A percentile compares a stretch with the other conserved stretches of the same genome.
Evolutionary conservation across 352 stramenopile genomes (phyloP).

Genomic region (Peronosclerospora sorghi): DNA sequence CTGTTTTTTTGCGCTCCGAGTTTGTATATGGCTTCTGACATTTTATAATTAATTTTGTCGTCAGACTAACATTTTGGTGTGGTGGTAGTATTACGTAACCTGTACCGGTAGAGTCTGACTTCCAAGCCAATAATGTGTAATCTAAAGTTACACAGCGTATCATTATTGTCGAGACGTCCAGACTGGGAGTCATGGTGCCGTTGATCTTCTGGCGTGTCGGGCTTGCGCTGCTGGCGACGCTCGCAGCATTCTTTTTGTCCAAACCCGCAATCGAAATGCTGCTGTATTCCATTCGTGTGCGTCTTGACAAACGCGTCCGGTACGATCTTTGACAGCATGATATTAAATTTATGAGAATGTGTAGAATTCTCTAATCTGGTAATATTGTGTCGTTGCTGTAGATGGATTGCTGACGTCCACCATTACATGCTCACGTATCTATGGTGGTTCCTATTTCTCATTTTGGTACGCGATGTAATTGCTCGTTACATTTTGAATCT

Average conservation of each 20-base stretch:
- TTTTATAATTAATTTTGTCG: too few relatives aligned
- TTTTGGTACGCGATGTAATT: constrained; percentile 33
- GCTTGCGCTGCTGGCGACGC: constrained; percentile 26
- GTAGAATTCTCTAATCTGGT: constrained; percentile 1
- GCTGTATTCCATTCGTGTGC: constrained; percentile 34
- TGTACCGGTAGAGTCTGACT: too few relatives aligned
- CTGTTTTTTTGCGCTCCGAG: too few relatives aligned
- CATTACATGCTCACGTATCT: constrained; percentile 68
- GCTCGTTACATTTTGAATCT: constrained; percentile 45
- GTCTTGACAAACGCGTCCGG: constrained; percentile 53
- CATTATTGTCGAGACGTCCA: too few relatives aligned
- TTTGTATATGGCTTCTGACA: too few relatives aligned
- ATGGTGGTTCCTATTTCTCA: constrained; percentile 56
- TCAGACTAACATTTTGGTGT: too few relatives aligned
- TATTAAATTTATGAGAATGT: neutral
- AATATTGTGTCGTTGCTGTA: constrained; percentile 6
- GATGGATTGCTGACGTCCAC: constrained; percentile 72
- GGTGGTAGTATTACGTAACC: too few relatives aligned
- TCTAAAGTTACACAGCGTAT: too few relatives aligned
- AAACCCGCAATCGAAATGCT: constrained; percentile 38
- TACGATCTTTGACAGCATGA: constrained; percentile 4
- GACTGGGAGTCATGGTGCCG: constrained; percentile 5
- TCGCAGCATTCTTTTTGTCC: constrained; percentile 45
- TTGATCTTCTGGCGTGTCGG: constrained; percentile 46
- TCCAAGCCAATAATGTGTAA: too few relatives aligned